These are phyloP conservation scores for Cladophialophora yegresii DNA, from an alignment of 2,329 filamentous ascomycete species.

Conservation along the genomic window DNA sequence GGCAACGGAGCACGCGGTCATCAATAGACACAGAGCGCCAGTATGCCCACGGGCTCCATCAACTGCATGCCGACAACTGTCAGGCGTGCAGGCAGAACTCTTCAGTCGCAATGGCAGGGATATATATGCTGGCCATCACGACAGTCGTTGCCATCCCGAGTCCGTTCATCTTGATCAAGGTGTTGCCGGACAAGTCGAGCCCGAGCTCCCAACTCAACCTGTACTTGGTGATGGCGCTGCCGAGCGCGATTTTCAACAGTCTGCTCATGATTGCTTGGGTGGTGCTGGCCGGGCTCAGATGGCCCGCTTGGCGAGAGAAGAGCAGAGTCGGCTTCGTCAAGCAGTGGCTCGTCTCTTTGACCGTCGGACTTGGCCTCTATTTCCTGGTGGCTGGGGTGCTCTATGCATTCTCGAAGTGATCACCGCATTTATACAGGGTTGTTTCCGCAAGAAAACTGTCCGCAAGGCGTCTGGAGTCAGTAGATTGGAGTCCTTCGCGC, in stretches of 20 bases:
- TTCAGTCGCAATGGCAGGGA: background rate
- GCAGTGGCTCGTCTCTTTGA: background rate
- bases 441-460: background rate
- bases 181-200: background rate
- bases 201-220: background rate
- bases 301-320: background rate
- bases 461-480: background rate
- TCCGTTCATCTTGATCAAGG: background rate
- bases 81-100: background rate
- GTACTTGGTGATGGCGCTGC: background rate
- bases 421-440: background rate
- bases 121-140: background rate
- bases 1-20: background rate
- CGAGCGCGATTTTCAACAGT: background rate
- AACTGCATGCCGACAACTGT: background rate
- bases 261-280: background rate
- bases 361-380: background rate
- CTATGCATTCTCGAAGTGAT: background rate
- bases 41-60: background rate
- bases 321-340: background rate
- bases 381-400: background rate
- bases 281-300: background rate
- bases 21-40: background rate
- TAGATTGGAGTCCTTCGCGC: background rate
- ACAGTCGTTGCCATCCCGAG: background rate